Evolutionary conservation across 352 stramenopile species (phyloP).

Genomic region (Pythium aquatile): DNA sequence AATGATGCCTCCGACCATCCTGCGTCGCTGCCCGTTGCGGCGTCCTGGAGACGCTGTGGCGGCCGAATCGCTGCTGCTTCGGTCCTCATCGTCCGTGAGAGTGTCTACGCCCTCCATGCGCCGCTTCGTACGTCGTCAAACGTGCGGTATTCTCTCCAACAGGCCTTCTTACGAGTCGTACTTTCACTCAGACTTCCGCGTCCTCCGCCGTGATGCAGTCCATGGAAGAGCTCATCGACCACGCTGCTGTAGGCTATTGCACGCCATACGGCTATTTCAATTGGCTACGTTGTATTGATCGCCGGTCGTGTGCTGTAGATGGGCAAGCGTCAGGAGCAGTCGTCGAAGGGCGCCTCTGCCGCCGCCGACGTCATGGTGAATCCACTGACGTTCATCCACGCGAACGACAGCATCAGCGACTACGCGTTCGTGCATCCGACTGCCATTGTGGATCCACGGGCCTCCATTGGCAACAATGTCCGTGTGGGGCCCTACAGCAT

Average conservation of each 20-base stretch:
- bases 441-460: conserved; percentile 66
- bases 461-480: conserved; percentile 53
- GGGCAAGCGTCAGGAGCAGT: conserved; percentile 22
- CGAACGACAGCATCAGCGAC: conserved; percentile 10
- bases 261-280: not conserved
- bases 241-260: conserved; percentile 31
- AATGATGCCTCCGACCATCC: conserved; percentile 10
- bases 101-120: not conserved
- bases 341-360: not conserved
- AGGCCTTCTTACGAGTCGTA: not conserved
- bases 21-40: conserved; percentile 19
- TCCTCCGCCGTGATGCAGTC: conserved; percentile 33
- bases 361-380: conserved; percentile 2
- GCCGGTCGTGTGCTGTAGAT: conserved; percentile 8
- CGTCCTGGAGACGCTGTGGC: conserved; percentile 10
- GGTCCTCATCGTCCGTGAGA: not conserved
- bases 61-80: conserved; percentile 12
- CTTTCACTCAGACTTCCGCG: conserved; percentile 6
- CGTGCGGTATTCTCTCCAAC: not conserved
- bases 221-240: conserved; percentile 52
- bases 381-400: conserved; percentile 9
- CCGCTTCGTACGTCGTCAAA: conserved; percentile 15
- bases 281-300: not conserved
- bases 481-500: conserved; percentile 73
- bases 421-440: conserved; percentile 54